A percentile compares a stretch with the other conserved stretches of the same genome.
Conservation (phyloP, 2,329 filamentous ascomycete species). For the Penicillium janthinellum region DNA sequence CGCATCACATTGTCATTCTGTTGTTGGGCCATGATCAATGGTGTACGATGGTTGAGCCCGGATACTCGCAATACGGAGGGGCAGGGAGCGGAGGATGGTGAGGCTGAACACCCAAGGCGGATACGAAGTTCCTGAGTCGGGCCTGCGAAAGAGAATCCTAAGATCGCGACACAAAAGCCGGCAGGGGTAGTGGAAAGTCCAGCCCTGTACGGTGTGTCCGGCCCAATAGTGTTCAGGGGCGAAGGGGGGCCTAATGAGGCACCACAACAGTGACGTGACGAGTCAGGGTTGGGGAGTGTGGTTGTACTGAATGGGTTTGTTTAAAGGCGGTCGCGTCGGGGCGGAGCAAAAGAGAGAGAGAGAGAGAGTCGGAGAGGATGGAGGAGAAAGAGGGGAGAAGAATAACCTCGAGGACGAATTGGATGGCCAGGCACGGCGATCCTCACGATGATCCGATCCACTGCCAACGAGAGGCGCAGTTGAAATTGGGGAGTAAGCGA, state of each 20-base stretch:
- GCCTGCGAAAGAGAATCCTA: constrained; percentile 14
- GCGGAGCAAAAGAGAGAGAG: constrained; percentile 16
- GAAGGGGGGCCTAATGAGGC: constrained; percentile 21
- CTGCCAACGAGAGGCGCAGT: constrained; percentile 4
- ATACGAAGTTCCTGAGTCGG: constrained; percentile 7
- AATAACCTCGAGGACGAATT: constrained; percentile 1
- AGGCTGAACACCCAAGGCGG: constrained; percentile 12
- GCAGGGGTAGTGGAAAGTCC: constrained; percentile 16
- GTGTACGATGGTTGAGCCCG: constrained; percentile 4
- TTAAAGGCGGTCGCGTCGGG: constrained; percentile 34
- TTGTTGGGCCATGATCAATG: constrained; percentile 41
- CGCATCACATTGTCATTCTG: constrained; percentile 47
- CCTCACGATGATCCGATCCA: constrained; percentile 9
- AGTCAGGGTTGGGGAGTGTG: constrained; percentile 8
- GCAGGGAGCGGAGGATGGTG: constrained; percentile 13
- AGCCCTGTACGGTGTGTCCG: constrained; percentile 15
- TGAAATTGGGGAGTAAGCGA: constrained; percentile 8
- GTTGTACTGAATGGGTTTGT: neutral
- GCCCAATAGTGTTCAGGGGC: constrained; percentile 18
- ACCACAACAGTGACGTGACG: constrained; percentile 24
- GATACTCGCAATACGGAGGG: constrained; percentile 2
- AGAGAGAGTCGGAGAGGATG: too few relatives aligned
- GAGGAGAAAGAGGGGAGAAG: neutral
- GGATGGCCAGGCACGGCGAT: constrained; percentile 8
- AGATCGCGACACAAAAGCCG: constrained; percentile 17